phyloP scores from a whole-genome alignment of 345 rosid genomes.

The Schrenkiella parvula region DNA sequence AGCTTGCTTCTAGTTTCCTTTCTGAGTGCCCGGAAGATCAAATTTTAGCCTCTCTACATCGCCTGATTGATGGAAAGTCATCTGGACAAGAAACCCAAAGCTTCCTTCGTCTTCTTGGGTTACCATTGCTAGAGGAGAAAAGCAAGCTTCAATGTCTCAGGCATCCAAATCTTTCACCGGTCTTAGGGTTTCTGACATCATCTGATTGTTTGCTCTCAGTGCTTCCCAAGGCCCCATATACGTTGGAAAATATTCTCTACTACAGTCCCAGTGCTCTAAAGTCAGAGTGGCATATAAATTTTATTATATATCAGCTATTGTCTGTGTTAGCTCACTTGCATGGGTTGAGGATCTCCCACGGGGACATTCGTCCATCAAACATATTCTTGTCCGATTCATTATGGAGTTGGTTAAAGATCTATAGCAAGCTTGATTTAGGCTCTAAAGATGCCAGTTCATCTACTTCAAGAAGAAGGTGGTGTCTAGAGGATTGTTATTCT shows the following conservation, averaged over 20 bases:
- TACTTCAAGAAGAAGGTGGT: slow-evolving; percentile 37
- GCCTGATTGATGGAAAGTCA: slow-evolving; percentile 60
- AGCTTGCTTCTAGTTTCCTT: slow-evolving; percentile 46
- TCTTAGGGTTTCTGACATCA: slow-evolving; percentile 58
- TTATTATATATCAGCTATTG: slow-evolving; percentile 68
- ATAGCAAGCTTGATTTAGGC: slow-evolving; percentile 33
- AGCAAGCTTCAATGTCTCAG: slow-evolving; percentile 53
- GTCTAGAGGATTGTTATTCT: slow-evolving; percentile 49
- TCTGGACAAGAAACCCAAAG: slow-evolving; percentile 55
- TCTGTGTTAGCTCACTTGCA: slow-evolving; percentile 73
- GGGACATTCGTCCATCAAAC: slow-evolving; percentile 64
- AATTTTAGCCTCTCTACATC: slow-evolving; percentile 51
- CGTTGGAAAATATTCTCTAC: slow-evolving; percentile 71
- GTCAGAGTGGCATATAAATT: slow-evolving; percentile 73
- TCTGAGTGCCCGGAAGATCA: slow-evolving; percentile 68
- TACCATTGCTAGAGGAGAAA: slow-evolving; percentile 50
- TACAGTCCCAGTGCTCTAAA: slow-evolving; percentile 62
- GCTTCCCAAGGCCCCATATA: slow-evolving; percentile 66
- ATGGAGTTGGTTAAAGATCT: slow-evolving; percentile 73
- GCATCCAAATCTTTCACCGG: slow-evolving; percentile 79
- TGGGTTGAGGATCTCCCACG: slow-evolving; percentile 59
- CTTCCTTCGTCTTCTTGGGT: slow-evolving; percentile 60
- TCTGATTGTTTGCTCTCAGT: slow-evolving; percentile 45
- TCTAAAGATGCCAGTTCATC: slow-evolving; percentile 26
- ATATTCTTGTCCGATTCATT: slow-evolving; percentile 58